Percentiles rank a stretch among this genome's conserved stretches.
phyloP scores from a whole-genome alignment of 2,329 filamentous ascomycete species.

The Verticillium nubilum region DNA sequence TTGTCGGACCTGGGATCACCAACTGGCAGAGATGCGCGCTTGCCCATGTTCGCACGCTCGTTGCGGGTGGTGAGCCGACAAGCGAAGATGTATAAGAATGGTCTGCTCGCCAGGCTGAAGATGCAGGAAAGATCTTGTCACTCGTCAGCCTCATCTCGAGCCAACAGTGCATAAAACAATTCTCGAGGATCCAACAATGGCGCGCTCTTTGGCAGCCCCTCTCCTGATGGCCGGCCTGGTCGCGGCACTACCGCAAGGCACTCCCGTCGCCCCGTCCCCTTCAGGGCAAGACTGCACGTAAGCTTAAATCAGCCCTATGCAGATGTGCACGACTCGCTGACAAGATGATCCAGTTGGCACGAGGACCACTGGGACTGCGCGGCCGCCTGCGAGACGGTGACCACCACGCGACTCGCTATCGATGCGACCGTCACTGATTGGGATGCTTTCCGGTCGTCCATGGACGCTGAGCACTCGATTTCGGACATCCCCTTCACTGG shows the following conservation, averaged over 20 bases:
- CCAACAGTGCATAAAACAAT: neutral
- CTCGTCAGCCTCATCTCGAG: neutral
- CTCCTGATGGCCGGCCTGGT: conserved; percentile 3
- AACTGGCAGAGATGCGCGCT: neutral
- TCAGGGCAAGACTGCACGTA: conserved; percentile 4
- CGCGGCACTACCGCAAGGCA: conserved; percentile 7
- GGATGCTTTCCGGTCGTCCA: conserved; percentile 11
- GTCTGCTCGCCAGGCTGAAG: neutral
- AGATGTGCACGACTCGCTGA: neutral
- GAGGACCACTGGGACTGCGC: conserved; percentile 14
- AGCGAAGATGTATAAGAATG: neutral
- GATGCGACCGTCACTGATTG: conserved; percentile 14
- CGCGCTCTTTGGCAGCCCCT: neutral
- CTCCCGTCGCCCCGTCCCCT: conserved; percentile 1
- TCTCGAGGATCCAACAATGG: neutral
- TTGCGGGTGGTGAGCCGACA: neutral
- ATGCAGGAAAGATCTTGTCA: neutral
- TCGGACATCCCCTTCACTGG: conserved; percentile 12
- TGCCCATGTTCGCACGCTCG: neutral
- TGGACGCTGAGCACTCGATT: conserved; percentile 16
- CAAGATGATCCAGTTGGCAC: conserved; percentile 1
- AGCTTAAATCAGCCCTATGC: neutral
- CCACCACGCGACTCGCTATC: conserved; percentile 16
- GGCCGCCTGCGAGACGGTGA: conserved; percentile 16
- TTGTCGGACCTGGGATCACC: neutral